Evolutionary conservation across 345 rosid genomes (phyloP).

Genomic region (Salix exigua): DNA sequence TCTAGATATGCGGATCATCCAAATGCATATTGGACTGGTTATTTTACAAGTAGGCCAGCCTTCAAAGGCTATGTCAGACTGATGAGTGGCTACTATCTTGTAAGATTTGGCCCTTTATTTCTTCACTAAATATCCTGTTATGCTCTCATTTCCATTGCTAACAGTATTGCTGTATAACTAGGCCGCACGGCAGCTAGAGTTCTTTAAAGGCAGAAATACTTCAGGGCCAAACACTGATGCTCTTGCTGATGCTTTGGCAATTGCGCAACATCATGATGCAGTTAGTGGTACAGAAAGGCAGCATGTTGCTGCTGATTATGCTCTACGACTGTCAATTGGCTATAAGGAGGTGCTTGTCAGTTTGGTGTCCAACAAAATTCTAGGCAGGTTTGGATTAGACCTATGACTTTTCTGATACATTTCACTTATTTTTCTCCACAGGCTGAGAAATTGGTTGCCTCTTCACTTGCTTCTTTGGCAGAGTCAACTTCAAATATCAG

Average conservation of each 20-base stretch:
- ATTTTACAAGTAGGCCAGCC: constrained; percentile 88
- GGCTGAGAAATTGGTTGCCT: constrained; percentile 80
- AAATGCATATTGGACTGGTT: constrained; percentile 96
- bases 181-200: constrained; percentile 87
- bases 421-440: constrained; percentile 29
- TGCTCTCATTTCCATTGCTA: not conserved
- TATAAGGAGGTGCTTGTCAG: constrained; percentile 57
- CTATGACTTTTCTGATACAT: constrained; percentile 8
- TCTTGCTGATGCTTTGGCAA: constrained; percentile 79
- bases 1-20: constrained; percentile 85
- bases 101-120: constrained; percentile 25
- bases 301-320: constrained; percentile 97
- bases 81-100: constrained; percentile 81
- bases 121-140: not conserved
- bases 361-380: constrained; percentile 1
- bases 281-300: constrained; percentile 93
- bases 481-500: constrained; percentile 43
- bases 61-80: constrained; percentile 76
- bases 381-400: not conserved
- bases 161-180: constrained; percentile 28
- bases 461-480: constrained; percentile 66
- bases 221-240: constrained; percentile 62
- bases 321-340: constrained; percentile 80
- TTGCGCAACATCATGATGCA: constrained; percentile 98
- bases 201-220: constrained; percentile 59